Evolutionary conservation across 2,329 filamentous ascomycete species (phyloP).

Genomic region (Ophiocordyceps robertsii): DNA sequence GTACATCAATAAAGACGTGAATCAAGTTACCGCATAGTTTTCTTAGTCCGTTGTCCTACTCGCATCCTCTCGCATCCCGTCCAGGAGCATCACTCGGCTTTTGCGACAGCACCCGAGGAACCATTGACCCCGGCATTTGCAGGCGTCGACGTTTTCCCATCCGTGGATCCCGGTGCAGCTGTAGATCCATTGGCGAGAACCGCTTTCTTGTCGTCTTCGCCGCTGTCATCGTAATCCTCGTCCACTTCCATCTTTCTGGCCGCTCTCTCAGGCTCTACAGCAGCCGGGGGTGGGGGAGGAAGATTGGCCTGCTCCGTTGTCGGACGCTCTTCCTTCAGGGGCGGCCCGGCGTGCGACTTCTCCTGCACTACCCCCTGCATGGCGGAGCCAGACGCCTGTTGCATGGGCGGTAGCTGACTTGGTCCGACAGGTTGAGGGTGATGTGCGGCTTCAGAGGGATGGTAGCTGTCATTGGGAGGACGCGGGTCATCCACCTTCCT

Average conservation of each 20-base stretch:
- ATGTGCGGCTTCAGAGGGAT: constrained; percentile 86
- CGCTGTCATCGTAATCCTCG: constrained; percentile 93
- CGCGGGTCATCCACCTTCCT: constrained; percentile 48
- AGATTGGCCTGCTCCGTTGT: constrained; percentile 25
- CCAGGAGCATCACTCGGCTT: constrained; percentile 25
- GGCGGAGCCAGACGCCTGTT: constrained; percentile 38
- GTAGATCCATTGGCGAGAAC: constrained; percentile 29
- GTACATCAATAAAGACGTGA: constrained; percentile 8
- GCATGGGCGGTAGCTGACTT: constrained; percentile 49
- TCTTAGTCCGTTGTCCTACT: constrained; percentile 11
- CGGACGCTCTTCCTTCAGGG: constrained; percentile 46
- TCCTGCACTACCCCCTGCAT: constrained; percentile 41
- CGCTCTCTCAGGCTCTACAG: constrained; percentile 66
- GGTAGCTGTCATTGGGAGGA: constrained; percentile 65
- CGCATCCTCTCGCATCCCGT: background rate
- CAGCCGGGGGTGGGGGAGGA: constrained; percentile 31
- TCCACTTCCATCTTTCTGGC: constrained; percentile 94
- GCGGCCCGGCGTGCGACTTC: constrained; percentile 17
- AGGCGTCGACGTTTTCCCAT: constrained; percentile 36
- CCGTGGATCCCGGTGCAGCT: constrained; percentile 32
- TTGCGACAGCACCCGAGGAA: constrained; percentile 15
- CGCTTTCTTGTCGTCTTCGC: constrained; percentile 65
- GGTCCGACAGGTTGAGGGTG: constrained; percentile 42
- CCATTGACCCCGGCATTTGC: constrained; percentile 34
- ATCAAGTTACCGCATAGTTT: constrained; percentile 8